Evolutionary conservation across 306 rosid species (phyloP), one percentile per base, ranked within the genome.

Genomic region (Lathyrus sativus): DNA sequence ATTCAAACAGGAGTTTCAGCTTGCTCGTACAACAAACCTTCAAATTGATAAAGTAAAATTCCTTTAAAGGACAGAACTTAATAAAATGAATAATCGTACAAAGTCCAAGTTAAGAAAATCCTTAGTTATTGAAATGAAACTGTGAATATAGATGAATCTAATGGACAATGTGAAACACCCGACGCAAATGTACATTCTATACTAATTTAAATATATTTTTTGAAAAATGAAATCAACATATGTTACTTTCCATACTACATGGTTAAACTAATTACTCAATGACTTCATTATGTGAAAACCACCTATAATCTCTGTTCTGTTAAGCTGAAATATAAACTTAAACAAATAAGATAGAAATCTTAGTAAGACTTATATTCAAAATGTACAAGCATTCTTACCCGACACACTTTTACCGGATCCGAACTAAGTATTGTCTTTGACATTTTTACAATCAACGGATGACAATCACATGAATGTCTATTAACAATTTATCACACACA

Each of bases 1-100:
- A 55, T 74, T 54, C 59, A 74, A 61, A 61, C 43, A 49, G 15
- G 66, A 43, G 41, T 73, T 78, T 67, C 71, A 68, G 63, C 76
- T 61, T 50, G 29, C 50, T 61, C 66, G 9, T 43, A 24, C 45
- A 57, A 68, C 56, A 71, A 43, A 74, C 75, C 73, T 68, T 69
- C 72, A 74, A 67, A 67, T 68, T 68, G 67, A 59, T 68, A 45
- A 42, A 60, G 33, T 62, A 69, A 38, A 78, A 73, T 56, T 33
- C 43, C 41, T 73, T 67, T 62, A 50, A 41, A 59, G 19, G 22
- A 71, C 58, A 65, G 17, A 11, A 44, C 12, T 51, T 38, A 67
- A 14, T 58, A 13, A 44, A 72, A 43, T 39, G 43, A 59, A 59
- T 24, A 28, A 28, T 51, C 9, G 6, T 7, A 51, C 35, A 49